These are phyloP conservation scores for Kewa caespitosa DNA, from an alignment of 179 eudicot genomes.

Conservation along the genomic window DNA sequence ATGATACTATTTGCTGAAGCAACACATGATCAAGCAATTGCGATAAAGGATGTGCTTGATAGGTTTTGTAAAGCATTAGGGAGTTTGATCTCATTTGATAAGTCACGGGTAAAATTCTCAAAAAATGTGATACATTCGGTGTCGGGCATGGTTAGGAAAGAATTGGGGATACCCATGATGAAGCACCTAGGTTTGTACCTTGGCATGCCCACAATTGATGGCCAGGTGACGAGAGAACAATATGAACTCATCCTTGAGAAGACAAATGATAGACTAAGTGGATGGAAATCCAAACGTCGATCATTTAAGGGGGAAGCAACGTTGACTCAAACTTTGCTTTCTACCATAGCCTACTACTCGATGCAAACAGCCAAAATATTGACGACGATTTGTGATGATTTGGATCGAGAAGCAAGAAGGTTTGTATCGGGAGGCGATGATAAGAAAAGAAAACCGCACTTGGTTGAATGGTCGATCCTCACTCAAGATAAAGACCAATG, in stretches of 20 bases:
- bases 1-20: neutral
- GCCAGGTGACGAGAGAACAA: neutral
- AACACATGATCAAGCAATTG: neutral
- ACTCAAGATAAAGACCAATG: neutral
- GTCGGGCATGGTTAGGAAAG: neutral
- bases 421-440: neutral
- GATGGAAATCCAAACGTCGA: neutral
- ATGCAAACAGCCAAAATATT: neutral
- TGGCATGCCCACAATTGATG: neutral
- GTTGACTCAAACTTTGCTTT: neutral
- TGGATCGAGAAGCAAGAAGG: neutral
- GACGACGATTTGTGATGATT: neutral
- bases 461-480: neutral
- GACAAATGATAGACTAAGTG: neutral
- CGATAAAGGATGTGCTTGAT: neutral
- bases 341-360: neutral
- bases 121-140: neutral
- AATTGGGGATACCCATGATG: neutral
- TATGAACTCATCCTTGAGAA: neutral
- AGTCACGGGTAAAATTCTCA: neutral
- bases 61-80: neutral
- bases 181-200: neutral
- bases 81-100: neutral
- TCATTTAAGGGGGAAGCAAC: neutral
- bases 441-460: neutral